Evolutionary conservation across 768 basidiomycete species (phyloP).

Genomic region (Tulasnella sp.): DNA sequence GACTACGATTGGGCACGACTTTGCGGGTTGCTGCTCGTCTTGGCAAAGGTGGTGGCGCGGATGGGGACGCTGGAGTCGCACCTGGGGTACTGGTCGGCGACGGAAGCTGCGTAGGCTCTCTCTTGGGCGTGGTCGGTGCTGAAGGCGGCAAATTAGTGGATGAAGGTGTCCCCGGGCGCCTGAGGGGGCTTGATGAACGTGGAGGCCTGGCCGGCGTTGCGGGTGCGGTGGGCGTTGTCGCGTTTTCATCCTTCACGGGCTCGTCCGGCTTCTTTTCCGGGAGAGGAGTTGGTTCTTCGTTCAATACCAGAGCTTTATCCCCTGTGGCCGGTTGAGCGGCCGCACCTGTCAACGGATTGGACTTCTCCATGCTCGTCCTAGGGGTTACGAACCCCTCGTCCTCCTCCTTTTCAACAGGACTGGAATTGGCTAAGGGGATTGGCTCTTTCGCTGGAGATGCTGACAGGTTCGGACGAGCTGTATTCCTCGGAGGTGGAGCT

Average conservation of each 20-base stretch:
- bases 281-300: constrained; percentile 4
- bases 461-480: neutral
- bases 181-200: neutral
- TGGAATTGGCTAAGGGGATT: neutral
- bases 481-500: constrained; percentile 14
- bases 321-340: neutral
- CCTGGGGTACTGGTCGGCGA: constrained; percentile 12
- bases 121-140: constrained; percentile 10
- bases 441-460: neutral
- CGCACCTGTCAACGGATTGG: neutral
- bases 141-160: constrained; percentile 27
- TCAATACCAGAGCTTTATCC: neutral
- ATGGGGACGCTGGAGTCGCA: neutral
- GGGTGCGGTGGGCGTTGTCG: neutral
- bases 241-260: neutral
- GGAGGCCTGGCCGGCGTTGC: neutral
- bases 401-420: neutral
- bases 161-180: constrained; percentile 25
- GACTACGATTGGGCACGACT: constrained; percentile 4
- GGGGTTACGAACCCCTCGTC: neutral
- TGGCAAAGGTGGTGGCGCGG: constrained; percentile 26
- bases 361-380: neutral
- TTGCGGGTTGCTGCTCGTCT: constrained; percentile 26
- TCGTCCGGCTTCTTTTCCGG: neutral
- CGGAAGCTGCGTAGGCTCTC: neutral